phyloP scores from a whole-genome alignment of 805 yeast genomes.

The Wickerhamomyces hampshirensis region DNA sequence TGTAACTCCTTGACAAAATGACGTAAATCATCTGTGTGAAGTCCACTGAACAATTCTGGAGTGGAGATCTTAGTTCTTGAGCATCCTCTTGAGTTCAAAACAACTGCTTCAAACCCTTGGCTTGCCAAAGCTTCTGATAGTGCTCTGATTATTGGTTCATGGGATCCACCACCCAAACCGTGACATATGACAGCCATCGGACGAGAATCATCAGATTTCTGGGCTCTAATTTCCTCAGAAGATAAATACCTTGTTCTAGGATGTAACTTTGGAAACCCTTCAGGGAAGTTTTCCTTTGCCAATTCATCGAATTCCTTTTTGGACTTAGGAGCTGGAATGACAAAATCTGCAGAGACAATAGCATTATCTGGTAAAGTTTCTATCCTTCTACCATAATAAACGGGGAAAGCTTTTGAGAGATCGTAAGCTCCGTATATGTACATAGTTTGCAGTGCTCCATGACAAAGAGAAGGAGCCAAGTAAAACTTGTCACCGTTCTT shows the following conservation, averaged over 20 bases:
- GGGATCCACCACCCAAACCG: conserved; percentile 79
- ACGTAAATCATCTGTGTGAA: conserved; percentile 66
- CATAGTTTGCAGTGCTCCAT: conserved; percentile 76
- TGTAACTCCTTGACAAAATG: conserved; percentile 49
- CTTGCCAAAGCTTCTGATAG: conserved; percentile 40
- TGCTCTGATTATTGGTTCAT: conserved; percentile 66
- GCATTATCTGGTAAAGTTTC: conserved; percentile 62
- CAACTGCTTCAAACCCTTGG: conserved; percentile 52
- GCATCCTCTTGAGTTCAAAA: conserved; percentile 70
- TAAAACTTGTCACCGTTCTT: conserved; percentile 43
- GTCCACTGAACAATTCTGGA: conserved; percentile 61
- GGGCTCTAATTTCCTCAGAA: conserved; percentile 35
- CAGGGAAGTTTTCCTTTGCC: conserved; percentile 39
- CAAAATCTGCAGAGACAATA: conserved; percentile 71
- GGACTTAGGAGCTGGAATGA: conserved; percentile 34
- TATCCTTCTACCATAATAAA: conserved; percentile 73
- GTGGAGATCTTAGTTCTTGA: conserved; percentile 69
- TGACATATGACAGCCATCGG: conserved; percentile 63
- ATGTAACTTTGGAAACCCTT: conserved; percentile 54
- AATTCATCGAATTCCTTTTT: conserved; percentile 27
- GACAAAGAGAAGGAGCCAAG: conserved; percentile 59
- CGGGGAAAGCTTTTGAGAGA: conserved; percentile 44
- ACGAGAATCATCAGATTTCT: conserved; percentile 26
- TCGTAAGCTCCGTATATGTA: conserved; percentile 53
- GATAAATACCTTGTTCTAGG: conserved; percentile 63